These are phyloP conservation scores for Neonectria faginata DNA, from an alignment of 2,329 filamentous ascomycete species.

Conservation along the genomic window DNA sequence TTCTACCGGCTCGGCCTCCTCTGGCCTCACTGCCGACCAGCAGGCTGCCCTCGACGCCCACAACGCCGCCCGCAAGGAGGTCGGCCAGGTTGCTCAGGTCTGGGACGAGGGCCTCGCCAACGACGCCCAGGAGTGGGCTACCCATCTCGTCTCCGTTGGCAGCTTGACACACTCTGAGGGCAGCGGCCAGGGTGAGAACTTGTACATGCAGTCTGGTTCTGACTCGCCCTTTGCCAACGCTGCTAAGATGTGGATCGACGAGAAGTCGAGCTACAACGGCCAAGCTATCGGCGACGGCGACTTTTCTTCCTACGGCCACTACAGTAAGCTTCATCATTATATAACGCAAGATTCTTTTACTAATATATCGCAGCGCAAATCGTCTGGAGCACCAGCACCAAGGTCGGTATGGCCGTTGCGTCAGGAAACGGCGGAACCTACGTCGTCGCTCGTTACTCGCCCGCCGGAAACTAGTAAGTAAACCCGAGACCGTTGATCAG, in stretches of 20 bases:
- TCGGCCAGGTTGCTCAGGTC: constrained; percentile 33
- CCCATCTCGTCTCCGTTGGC: constrained; percentile 37
- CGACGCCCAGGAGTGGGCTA: constrained; percentile 41
- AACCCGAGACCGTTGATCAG: background rate
- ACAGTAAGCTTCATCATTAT: constrained; percentile 29
- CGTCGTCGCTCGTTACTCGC: constrained; percentile 42
- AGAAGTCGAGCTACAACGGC: constrained; percentile 42
- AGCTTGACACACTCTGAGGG: constrained; percentile 36
- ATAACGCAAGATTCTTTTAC: background rate
- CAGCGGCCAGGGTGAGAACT: constrained; percentile 41
- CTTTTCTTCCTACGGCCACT: constrained; percentile 42
- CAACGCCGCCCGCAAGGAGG: constrained; percentile 40
- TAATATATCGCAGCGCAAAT: constrained; percentile 31
- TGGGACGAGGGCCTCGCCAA: constrained; percentile 41
- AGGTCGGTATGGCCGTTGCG: constrained; percentile 41
- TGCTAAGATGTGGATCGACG: constrained; percentile 36
- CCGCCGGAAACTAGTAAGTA: constrained; percentile 44
- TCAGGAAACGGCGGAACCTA: constrained; percentile 33
- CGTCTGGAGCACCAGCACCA: constrained; percentile 43
- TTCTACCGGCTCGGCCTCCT: constrained; percentile 6
- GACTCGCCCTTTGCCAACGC: constrained; percentile 35
- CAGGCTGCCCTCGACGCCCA: constrained; percentile 42
- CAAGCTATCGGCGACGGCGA: constrained; percentile 33
- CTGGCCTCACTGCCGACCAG: constrained; percentile 34
- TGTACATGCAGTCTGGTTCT: constrained; percentile 36